Base-by-base conservation (phyloP, 2,329 filamentous ascomycete genomes). In the Aspergillus sp. region DNA sequence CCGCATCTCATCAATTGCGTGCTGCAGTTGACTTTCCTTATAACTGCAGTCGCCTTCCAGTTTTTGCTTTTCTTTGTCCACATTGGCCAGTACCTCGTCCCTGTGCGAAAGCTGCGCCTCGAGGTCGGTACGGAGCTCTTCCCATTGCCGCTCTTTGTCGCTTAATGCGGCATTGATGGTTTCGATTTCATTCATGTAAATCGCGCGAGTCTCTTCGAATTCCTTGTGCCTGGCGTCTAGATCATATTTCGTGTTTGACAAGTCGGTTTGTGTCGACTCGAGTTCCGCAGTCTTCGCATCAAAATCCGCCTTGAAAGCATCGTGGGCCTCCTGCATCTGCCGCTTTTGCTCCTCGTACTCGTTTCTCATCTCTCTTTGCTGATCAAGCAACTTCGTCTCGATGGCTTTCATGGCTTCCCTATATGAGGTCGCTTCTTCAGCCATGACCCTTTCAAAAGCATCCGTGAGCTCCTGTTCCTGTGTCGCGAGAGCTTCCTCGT, bases 391-490 rank as follows among this genome's bases (percentile, higher is more conserved):
- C 51, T 75, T 70, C 48, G 71, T 67, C 51, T 73, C 67, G 23
- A 66, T 68, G 19, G 57, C 59, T 33, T 64, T 65, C 51, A 68
- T 58, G 12, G 56, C 59, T 46, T 72, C 67, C 2, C 63, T 59
- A 19, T 67, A 69, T 2, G 65, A 55, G 44, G 60, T 67, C 54
- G 70, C 66, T 35, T 73, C 70, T 49, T 73, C 70, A 4, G 57
- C 59, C 53, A 69, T 71, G 50, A 74, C 71, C 41, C 69, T 70
- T 50, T 78, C 74, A 35, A 75, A 76, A 3, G 69, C 53, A 9
- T 72, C 68, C n/a, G 74, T 73, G 33, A 73, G 54, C 33, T 71
- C 68, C 33, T 63, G 62, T 48, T 76, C 74, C 59, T 77, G 74
- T n/a, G 57, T 59, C 2, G 54, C 53, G 49, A 73, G 61, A 19